Percentiles rank a stretch among this genome's conserved stretches.
Evolutionary conservation across 176 grass and related monocot genomes (phyloP).

Genomic region (Rhipidocladum racemiflorum): DNA sequence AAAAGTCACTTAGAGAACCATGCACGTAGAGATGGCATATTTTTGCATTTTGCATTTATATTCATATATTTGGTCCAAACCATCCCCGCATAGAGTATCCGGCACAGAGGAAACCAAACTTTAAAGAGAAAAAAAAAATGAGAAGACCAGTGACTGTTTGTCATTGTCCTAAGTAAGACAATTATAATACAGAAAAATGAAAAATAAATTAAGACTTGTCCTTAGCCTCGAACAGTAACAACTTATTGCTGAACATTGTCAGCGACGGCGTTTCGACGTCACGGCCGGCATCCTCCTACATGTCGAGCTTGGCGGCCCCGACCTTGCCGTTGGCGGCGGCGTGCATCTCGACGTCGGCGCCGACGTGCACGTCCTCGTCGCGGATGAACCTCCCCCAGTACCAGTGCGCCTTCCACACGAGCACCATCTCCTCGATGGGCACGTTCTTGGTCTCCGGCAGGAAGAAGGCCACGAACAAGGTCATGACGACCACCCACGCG

Average conservation of each 20-base stretch:
- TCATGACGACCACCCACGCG: slow-evolving; percentile 84
- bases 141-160: slow-evolving; percentile 10
- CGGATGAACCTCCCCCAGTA: slow-evolving; percentile 83
- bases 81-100: background rate
- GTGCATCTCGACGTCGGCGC: slow-evolving; percentile 43
- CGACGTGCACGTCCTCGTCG: slow-evolving; percentile 69
- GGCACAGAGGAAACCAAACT: background rate
- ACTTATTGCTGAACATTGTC: background rate
- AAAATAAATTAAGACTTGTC: background rate
- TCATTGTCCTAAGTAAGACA: slow-evolving; percentile 30
- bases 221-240: background rate
- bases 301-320: slow-evolving; percentile 2
- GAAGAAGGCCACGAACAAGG: slow-evolving; percentile 77
- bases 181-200: slow-evolving; percentile 26
- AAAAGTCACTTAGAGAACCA: background rate
- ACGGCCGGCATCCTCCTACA: background rate
- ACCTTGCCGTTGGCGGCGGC: slow-evolving; percentile 21
- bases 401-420: slow-evolving; percentile 81
- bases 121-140: background rate
- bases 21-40: background rate
- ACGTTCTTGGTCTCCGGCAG: slow-evolving; percentile 96
- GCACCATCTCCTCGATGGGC: slow-evolving; percentile 96
- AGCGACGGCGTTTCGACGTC: too few relatives aligned
- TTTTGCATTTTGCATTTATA: slow-evolving; percentile 27
- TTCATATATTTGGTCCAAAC: slow-evolving; percentile 16